phyloP scores from a whole-genome alignment of 495 filamentous ascomycete genomes.

The Poronia punctata region DNA sequence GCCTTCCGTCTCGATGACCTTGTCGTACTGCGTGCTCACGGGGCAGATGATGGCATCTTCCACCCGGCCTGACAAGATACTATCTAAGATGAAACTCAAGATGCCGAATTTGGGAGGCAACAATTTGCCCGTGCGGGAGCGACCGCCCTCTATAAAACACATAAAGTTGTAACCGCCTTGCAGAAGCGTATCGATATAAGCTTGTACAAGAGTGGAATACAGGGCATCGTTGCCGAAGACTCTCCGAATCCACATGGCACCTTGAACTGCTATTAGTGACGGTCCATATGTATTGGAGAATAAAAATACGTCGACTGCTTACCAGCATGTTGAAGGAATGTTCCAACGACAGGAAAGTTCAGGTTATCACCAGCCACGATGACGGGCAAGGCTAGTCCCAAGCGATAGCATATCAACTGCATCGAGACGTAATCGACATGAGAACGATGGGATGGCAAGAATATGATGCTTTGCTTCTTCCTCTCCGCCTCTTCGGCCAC shows the following conservation, averaged over 20 bases:
- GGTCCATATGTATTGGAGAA: neutral
- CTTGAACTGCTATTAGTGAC: conserved; percentile 25
- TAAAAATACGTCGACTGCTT: conserved; percentile 12
- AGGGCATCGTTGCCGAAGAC: conserved; percentile 89
- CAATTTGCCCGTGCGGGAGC: conserved; percentile 89
- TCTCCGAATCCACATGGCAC: conserved; percentile 93
- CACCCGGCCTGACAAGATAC: conserved; percentile 78
- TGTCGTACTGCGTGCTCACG: conserved; percentile 96
- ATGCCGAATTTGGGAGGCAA: conserved; percentile 96
- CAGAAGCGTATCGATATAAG: conserved; percentile 89
- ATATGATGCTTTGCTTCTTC: conserved; percentile 92
- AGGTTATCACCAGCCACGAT: conserved; percentile 94
- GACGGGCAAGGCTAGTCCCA: conserved; percentile 83
- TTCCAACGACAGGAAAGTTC: conserved; percentile 84
- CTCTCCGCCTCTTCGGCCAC: conserved; percentile 75
- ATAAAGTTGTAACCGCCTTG: conserved; percentile 90
- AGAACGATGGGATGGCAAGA: conserved; percentile 87
- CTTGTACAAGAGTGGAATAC: conserved; percentile 84
- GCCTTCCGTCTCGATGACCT: conserved; percentile 94
- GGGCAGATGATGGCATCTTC: conserved; percentile 89
- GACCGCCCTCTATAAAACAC: conserved; percentile 93
- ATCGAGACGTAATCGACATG: conserved; percentile 94
- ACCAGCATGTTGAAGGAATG: conserved; percentile 89
- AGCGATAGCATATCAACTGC: conserved; percentile 88
- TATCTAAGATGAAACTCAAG: conserved; percentile 83